These are phyloP conservation scores for Cladosporium sp. DNA, from an alignment of 2,329 filamentous ascomycete genomes.

Conservation along the genomic window DNA sequence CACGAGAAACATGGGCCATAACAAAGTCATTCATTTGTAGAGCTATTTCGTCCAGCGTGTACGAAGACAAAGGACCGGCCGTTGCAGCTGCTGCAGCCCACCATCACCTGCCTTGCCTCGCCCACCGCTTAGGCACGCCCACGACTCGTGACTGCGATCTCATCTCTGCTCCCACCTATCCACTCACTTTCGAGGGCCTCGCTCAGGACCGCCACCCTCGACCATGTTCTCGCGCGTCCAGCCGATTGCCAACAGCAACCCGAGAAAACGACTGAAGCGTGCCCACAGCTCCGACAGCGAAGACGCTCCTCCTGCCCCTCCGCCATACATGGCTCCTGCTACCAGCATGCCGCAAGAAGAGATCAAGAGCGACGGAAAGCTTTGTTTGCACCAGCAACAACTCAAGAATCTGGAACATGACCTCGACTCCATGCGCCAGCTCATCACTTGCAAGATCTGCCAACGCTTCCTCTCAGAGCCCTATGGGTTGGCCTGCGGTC, in stretches of 20 bases:
- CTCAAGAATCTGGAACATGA: constrained; percentile 35
- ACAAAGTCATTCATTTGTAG: background rate
- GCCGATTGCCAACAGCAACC: background rate
- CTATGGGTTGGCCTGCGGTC: constrained; percentile 63
- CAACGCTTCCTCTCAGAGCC: constrained; percentile 66
- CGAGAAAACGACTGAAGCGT: constrained; percentile 11
- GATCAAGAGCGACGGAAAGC: background rate
- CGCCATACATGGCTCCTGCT: background rate
- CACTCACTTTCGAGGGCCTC: background rate
- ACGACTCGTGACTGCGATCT: constrained; percentile 5
- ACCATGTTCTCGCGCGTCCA: constrained; percentile 10
- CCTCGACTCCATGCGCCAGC: constrained; percentile 56
- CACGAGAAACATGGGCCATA: background rate
- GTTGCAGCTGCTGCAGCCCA: background rate
- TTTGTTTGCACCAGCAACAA: background rate
- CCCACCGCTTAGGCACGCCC: constrained; percentile 4
- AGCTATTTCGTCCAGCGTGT: background rate
- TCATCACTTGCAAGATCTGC: constrained; percentile 66
- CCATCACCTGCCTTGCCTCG: constrained; percentile 2
- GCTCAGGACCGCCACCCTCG: background rate
- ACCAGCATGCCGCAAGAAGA: background rate
- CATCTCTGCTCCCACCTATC: background rate
- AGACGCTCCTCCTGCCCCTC: background rate
- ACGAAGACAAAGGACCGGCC: background rate
- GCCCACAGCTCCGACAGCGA: constrained; percentile 5